Conservation (phyloP, 208 protist species). For the Leishmania guyanensis region DNA sequence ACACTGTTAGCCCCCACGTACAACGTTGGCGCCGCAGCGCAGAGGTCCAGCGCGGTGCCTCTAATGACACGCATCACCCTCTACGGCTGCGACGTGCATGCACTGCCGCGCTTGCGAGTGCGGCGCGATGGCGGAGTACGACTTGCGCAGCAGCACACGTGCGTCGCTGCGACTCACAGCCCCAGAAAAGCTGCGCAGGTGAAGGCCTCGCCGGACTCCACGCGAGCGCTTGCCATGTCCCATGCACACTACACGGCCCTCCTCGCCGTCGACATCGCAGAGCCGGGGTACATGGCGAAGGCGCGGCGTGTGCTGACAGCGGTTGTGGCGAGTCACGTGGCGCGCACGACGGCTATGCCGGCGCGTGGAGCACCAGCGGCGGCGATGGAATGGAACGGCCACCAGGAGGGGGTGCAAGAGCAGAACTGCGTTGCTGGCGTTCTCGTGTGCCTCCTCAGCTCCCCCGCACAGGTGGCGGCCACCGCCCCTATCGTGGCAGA, state of each 20-base stretch:
- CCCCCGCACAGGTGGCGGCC: not conserved
- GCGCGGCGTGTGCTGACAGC: not conserved
- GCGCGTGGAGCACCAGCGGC: not conserved
- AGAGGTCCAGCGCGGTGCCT: not conserved
- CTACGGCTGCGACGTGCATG: constrained; percentile 13
- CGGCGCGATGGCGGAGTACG: constrained; percentile 22
- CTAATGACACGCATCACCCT: constrained; percentile 23
- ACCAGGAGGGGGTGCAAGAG: not conserved
- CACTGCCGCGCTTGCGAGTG: constrained; percentile 21
- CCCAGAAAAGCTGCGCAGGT: not conserved
- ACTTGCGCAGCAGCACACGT: not conserved
- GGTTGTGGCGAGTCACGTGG: constrained; percentile 25
- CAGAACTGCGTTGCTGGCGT: constrained; percentile 20
- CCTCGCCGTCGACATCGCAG: constrained; percentile 11
- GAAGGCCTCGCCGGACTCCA: constrained; percentile 2
- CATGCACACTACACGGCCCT: constrained; percentile 33
- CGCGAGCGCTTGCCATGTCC: constrained; percentile 16
- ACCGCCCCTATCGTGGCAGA: not conserved
- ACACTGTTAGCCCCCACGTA: not conserved
- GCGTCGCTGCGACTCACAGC: not conserved
- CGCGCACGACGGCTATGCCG: not conserved
- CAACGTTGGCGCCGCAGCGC: not conserved
- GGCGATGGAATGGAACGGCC: constrained; percentile 2
- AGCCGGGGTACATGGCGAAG: not conserved
- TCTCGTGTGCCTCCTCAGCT: constrained; percentile 14